Base-by-base conservation (phyloP, 768 basidiomycete genomes). In the Tulasnella sp. region DNA sequence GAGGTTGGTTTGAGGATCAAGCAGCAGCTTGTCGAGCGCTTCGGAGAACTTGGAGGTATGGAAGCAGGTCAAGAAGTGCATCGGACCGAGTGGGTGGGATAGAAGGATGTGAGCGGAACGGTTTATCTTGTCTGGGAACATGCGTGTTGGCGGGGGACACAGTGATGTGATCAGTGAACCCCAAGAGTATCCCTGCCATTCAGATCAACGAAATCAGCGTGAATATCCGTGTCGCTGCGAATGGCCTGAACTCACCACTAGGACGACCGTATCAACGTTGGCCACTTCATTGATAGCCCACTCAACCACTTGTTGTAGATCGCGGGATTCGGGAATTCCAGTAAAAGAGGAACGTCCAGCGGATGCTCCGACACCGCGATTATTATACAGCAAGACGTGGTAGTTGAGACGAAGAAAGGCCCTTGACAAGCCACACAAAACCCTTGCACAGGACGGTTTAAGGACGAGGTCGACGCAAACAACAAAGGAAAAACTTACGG, bases 151-250 rank as follows among this genome's bases (percentile, higher is more conserved):
- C 6, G 41, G 34, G 29, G 50, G 37, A 12, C 17, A 25, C 14
- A 0, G 25, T 84, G 81, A 57, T 80, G 79, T 59, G 84, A 69
- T 6, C 84, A 91, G 72, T 2, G 84, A 79, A 1, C 87, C 87
- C 73, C 88, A 73, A 8, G 87, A 90, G 68, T 91, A 91, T 4
- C 86, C 85, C 84, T 87, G 49, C 25, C 29, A n/a, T n/a, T 29
- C 17, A 50, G 21, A n/a, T n/a, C n/a, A n/a, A 49, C 7, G 17
- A 15, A 56, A 56, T 5, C 43, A 56, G 32, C 8, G 32, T 35
- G 52, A 58, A 32, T 34, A 19, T n/a, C n/a, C n/a, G n/a, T n/a
- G n/a, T n/a, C n/a, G n/a, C n/a, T n/a, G n/a, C n/a, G n/a, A n/a
- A 12, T 6, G 23, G 29, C 5, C 6, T 15, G n/a, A 17, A 71